These are phyloP conservation scores for Wallacemonas collosoma DNA, from an alignment of 208 protist species.

Conservation along the genomic window DNA sequence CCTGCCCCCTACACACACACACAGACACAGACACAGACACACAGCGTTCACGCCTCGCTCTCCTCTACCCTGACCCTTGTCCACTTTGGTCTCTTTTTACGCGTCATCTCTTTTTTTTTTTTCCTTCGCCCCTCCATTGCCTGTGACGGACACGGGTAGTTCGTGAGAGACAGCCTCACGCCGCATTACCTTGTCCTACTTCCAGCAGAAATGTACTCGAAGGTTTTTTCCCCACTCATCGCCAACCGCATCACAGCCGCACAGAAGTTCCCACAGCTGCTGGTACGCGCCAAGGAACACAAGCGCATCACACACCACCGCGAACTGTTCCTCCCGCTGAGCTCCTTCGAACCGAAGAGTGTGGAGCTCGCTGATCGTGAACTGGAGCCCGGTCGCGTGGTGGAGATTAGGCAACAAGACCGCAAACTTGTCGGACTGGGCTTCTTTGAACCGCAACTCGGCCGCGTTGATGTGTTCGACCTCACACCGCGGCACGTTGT, in stretches of 20 bases:
- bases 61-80: not conserved
- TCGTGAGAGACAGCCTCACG: too few relatives aligned
- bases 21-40: too few relatives aligned
- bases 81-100: not conserved
- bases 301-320: constrained; percentile 49
- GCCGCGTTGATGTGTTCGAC: constrained; percentile 81
- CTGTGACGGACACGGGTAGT: too few relatives aligned
- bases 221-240: constrained; percentile 63
- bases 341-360: constrained; percentile 55
- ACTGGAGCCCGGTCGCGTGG: constrained; percentile 52
- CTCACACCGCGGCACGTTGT: constrained; percentile 37
- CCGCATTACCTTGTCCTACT: too few relatives aligned
- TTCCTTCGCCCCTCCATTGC: not conserved
- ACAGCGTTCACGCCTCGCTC: too few relatives aligned
- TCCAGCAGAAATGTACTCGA: constrained; percentile 47
- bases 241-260: constrained; percentile 52
- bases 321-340: constrained; percentile 50
- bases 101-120: not conserved
- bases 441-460: constrained; percentile 73
- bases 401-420: constrained; percentile 71
- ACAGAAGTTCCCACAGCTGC: constrained; percentile 81
- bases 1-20: too few relatives aligned
- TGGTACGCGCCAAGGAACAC: constrained; percentile 46
- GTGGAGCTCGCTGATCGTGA: constrained; percentile 58
- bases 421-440: constrained; percentile 64